A percentile compares a stretch with the other conserved stretches of the same genome.
These are phyloP conservation scores for Suillus luteus DNA, from an alignment of 768 basidiomycete species.

Conservation along the genomic window DNA sequence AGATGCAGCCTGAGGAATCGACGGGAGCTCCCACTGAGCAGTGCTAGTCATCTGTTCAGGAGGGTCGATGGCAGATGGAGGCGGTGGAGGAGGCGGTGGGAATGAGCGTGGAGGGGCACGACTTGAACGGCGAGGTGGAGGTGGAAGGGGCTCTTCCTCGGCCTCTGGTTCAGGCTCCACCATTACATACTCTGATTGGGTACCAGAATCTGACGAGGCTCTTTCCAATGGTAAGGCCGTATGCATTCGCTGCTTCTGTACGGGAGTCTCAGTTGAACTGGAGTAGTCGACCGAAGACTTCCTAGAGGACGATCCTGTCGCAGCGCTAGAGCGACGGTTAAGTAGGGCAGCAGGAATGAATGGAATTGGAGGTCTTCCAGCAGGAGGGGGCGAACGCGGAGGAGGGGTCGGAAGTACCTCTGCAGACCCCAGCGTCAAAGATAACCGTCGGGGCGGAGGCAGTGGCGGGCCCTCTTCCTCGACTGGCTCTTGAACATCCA, in stretches of 20 bases:
- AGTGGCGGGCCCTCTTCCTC: constrained; percentile 53
- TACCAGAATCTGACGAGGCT: constrained; percentile 3
- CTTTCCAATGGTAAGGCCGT: constrained; percentile 6
- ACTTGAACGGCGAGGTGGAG: constrained; percentile 44
- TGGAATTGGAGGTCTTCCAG: constrained; percentile 42
- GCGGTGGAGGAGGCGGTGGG: constrained; percentile 39
- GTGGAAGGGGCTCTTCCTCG: constrained; percentile 30
- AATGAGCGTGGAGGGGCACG: constrained; percentile 25
- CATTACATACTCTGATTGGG: constrained; percentile 60
- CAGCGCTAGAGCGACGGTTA: constrained; percentile 42
- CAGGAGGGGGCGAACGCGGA: constrained; percentile 38
- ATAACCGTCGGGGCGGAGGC: constrained; percentile 49
- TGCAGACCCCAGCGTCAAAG: constrained; percentile 24
- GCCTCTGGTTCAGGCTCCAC: constrained; percentile 54
- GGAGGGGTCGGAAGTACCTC: constrained; percentile 50
- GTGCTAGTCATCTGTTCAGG: constrained; percentile 40
- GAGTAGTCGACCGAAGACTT: constrained; percentile 39
- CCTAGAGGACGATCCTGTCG: constrained; percentile 37
- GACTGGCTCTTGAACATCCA: constrained; percentile 39
- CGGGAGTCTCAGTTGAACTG: constrained; percentile 14
- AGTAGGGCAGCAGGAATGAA: constrained; percentile 32
- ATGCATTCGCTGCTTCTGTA: constrained; percentile 10
- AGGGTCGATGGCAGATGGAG: constrained; percentile 38
- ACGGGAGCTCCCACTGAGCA: constrained; percentile 66
- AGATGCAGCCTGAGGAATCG: constrained; percentile 54